Conservation (phyloP, 148 eudicot genomes). For the Chenopodium album region DNA sequence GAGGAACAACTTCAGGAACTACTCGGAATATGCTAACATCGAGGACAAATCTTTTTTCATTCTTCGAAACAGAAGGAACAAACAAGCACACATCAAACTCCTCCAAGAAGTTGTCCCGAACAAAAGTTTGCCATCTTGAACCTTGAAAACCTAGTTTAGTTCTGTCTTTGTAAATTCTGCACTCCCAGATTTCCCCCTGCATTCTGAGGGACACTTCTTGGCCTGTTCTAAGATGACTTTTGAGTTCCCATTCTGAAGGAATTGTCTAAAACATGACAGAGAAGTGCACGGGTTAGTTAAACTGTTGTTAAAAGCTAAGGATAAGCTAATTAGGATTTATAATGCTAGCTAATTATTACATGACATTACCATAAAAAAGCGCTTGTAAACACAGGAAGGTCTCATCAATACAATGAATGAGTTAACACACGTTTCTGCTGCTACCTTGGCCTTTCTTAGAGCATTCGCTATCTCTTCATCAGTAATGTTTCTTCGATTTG, state of each 20-base stretch:
- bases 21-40: constrained; percentile 50
- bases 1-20: constrained; percentile 27
- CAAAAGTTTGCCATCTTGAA: constrained; percentile 4
- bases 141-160: constrained; percentile 17
- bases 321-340: background rate
- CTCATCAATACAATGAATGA: constrained; percentile 33
- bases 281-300: background rate
- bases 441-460: constrained; percentile 28
- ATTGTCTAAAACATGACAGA: background rate
- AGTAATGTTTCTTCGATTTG: constrained; percentile 38
- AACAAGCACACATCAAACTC: background rate
- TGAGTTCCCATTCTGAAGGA: too few species aligned
- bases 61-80: background rate
- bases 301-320: background rate
- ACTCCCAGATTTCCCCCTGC: background rate
- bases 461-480: constrained; percentile 31
- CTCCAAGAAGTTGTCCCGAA: background rate
- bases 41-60: background rate
- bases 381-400: constrained; percentile 35
- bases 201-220: background rate
- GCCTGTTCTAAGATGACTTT: background rate
- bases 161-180: background rate
- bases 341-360: background rate
- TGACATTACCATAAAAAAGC: constrained; percentile 39
- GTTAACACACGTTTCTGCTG: background rate